A percentile compares a stretch with the other conserved stretches of the same genome.
Evolutionary conservation across 257 asterid genomes (phyloP).

Genomic region (Gardenia jasminoides): DNA sequence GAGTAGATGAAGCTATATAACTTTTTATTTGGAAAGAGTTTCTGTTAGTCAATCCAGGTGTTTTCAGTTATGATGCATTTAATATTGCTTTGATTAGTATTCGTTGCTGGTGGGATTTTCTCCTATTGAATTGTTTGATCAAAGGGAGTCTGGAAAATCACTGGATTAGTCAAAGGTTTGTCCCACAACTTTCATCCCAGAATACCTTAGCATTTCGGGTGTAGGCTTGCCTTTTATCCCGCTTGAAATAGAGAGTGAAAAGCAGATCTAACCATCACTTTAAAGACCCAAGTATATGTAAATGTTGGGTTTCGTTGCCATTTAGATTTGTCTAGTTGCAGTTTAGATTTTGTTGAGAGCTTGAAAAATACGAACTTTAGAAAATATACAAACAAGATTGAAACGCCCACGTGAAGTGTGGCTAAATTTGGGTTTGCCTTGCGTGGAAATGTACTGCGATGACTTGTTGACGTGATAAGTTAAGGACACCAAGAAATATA

Average conservation of each 20-base stretch:
- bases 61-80: too few species aligned
- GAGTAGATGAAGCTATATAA: too few species aligned
- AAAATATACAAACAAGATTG: neutral
- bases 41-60: too few species aligned
- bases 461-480: neutral
- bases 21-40: too few species aligned
- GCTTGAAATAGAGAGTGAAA: neutral
- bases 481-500: neutral
- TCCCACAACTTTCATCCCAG: neutral
- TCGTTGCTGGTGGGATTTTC: neutral
- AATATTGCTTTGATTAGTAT: neutral
- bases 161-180: neutral
- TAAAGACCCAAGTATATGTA: neutral
- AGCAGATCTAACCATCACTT: neutral
- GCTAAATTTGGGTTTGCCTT: neutral
- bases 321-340: too few species aligned
- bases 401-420: neutral
- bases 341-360: neutral
- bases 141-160: too few species aligned
- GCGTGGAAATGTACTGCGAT: conserved; percentile 18
- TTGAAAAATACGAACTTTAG: neutral
- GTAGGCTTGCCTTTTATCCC: neutral
- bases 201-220: neutral
- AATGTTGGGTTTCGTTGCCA: too few species aligned
- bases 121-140: neutral